Evolutionary conservation across 805 yeast genomes (phyloP), one percentile per base, ranked within the genome.

Genomic region (Komagataella kurtzmanii): DNA sequence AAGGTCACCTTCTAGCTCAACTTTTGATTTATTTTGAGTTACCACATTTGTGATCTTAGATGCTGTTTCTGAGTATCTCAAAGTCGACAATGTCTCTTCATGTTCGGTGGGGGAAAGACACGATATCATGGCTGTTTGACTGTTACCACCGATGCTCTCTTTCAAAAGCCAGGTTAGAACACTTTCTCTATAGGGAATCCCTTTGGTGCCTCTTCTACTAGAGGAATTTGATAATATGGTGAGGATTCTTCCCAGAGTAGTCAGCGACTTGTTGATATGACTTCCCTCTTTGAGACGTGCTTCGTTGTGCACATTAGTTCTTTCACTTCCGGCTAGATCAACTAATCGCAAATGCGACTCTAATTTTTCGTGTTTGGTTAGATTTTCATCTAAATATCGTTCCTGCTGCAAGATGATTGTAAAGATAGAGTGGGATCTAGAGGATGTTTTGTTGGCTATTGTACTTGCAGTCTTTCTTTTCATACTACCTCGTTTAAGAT

Each of bases 61-160:
- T 2, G 88, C 91, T 53, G 83, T 79, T 18, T 80, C 83, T 1
- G 95, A 95, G 62, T 87, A 87, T 54, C 89, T 70, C 53, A 87
- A 66, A 0, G 95, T 87, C 45, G 86, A 83, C 57, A 81, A 63
- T 0, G 88, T 81, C 59, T 87, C 95, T 18, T 85, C 90, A 62
- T 79, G 83, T 58, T 85, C 91, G 17, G 79, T 69, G 0, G 93
- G 91, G 0, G 93, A 83, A 0, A 87, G 70, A 64, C 95, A 86
- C 18, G 90, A 90, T n/a, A 87, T 73, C 93, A 87, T 85, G n/a
- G 83, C 81, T 0, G 91, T 88, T 58, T 83, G 84, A 21, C 89
- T 81, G 61, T 87, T 87, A 1, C 95, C 95, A 1, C 90, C 87
- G 45, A 87, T 69, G 54, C 79, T 80, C 57, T 85, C 91, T 59